These are phyloP conservation scores for Lyophyllum semitale DNA, from an alignment of 768 basidiomycete genomes.

Conservation along the genomic window DNA sequence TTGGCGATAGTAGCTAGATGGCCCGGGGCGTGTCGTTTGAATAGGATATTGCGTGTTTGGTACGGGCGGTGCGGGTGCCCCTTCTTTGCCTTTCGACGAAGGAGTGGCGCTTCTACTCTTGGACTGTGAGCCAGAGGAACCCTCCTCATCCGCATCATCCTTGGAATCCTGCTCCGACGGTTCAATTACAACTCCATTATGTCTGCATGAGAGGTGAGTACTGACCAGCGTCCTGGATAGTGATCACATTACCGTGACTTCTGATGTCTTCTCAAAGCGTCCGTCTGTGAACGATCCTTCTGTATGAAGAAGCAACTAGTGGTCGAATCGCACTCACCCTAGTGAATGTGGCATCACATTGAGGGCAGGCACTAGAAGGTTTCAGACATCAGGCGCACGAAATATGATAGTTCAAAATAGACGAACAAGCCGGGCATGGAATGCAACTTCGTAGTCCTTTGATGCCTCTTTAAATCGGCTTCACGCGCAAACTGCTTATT, in stretches of 20 bases:
- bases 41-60: slow-evolving; percentile 28
- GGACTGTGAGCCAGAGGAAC: slow-evolving; percentile 41
- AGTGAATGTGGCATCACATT: slow-evolving; percentile 81
- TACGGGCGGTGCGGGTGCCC: slow-evolving; percentile 18
- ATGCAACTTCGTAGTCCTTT: slow-evolving; percentile 77
- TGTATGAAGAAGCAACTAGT: slow-evolving; percentile 9
- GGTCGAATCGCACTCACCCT: slow-evolving; percentile 49
- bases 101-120: slow-evolving; percentile 56
- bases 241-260: slow-evolving; percentile 64
- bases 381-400: slow-evolving; percentile 7
- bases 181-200: slow-evolving; percentile 69
- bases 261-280: slow-evolving; percentile 78
- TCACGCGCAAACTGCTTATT: slow-evolving; percentile 82
- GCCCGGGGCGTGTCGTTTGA: slow-evolving; percentile 31
- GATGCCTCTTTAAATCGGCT: slow-evolving; percentile 81
- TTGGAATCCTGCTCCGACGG: slow-evolving; percentile 32
- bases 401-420: slow-evolving; percentile 2
- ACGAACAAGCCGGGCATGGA: slow-evolving; percentile 74
- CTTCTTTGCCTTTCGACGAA: slow-evolving; percentile 42
- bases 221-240: neutral
- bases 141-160: slow-evolving; percentile 32
- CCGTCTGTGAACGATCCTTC: slow-evolving; percentile 52
- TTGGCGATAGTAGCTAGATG: slow-evolving; percentile 67
- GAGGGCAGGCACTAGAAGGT: slow-evolving; percentile 63
- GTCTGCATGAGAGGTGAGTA: slow-evolving; percentile 36